phyloP scores from a whole-genome alignment of 495 filamentous ascomycete species.

The Aspergillus conjunctus region DNA sequence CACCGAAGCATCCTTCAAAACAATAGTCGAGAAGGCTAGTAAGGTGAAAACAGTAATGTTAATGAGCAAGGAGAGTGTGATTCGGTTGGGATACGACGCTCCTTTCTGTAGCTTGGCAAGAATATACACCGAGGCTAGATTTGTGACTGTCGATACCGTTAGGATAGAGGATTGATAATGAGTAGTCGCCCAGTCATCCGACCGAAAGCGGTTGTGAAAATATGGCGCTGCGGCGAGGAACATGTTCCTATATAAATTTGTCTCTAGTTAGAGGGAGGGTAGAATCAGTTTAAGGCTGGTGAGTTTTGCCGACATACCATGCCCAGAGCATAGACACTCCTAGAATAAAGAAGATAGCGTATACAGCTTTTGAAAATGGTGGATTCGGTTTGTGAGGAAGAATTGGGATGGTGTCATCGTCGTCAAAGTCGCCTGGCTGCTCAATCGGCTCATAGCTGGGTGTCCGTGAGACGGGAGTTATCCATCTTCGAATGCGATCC shows the following conservation, averaged over 20 bases:
- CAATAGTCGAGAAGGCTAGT: constrained; percentile 75
- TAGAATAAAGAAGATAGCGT: constrained; percentile 81
- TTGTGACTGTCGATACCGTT: constrained; percentile 81
- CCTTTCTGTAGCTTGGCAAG: constrained; percentile 76
- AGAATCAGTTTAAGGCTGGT: constrained; percentile 2
- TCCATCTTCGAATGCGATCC: constrained; percentile 51
- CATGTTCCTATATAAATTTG: constrained; percentile 77
- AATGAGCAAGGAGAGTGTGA: constrained; percentile 70
- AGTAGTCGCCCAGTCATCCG: constrained; percentile 65
- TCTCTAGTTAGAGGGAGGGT: constrained; percentile 1
- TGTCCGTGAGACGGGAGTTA: constrained; percentile 36
- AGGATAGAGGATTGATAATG: constrained; percentile 89
- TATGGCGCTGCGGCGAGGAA: constrained; percentile 94
- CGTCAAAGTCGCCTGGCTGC: constrained; percentile 41
- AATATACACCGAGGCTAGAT: constrained; percentile 69
- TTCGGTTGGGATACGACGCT: constrained; percentile 82
- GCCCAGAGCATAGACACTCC: constrained; percentile 96
- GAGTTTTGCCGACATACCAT: constrained; percentile 61
- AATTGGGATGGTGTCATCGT: constrained; percentile 18
- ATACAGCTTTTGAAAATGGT: constrained; percentile 78
- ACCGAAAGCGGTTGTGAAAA: constrained; percentile 81
- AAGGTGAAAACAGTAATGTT: constrained; percentile 72
- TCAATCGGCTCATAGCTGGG: constrained; percentile 61
- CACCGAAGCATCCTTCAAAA: constrained; percentile 61
- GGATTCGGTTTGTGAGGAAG: constrained; percentile 16